Conservation (phyloP, 1,284 basidiomycete genomes). For the Takashimella koratensis region DNA sequence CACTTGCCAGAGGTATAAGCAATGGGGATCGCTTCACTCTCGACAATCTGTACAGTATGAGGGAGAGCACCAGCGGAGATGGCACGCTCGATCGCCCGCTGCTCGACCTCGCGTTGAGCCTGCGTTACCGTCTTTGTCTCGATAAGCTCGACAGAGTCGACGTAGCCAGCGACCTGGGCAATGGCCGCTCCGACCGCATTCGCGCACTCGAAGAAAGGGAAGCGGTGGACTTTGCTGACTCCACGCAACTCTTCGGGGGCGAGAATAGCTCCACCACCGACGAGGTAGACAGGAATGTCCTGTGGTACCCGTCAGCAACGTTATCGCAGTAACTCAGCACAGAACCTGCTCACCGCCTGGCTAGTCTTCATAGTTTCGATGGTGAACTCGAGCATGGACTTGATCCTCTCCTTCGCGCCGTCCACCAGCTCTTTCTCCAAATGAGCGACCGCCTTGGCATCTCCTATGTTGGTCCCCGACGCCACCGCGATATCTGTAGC, state of each 20-base stretch:
- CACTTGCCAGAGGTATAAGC: constrained; percentile 35
- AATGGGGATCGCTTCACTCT: constrained; percentile 49
- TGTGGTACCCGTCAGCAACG: too few relatives aligned
- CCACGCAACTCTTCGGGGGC: constrained; percentile 52
- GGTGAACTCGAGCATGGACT: constrained; percentile 54
- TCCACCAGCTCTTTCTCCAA: constrained; percentile 38
- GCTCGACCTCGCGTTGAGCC: constrained; percentile 47
- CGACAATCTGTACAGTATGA: constrained; percentile 51
- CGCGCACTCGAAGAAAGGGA: constrained; percentile 55
- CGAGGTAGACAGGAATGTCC: constrained; percentile 40
- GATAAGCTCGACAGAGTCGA: constrained; percentile 41
- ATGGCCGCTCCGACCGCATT: constrained; percentile 56
- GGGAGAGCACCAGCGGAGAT: constrained; percentile 53
- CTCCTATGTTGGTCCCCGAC: constrained; percentile 49
- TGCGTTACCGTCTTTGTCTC: constrained; percentile 15
- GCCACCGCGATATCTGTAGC: constrained; percentile 57
- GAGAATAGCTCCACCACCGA: constrained; percentile 38
- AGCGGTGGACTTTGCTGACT: constrained; percentile 54
- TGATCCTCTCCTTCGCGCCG: constrained; percentile 49
- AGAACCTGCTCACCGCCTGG: constrained; percentile 43
- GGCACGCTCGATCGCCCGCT: constrained; percentile 52
- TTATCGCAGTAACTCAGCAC: too few relatives aligned
- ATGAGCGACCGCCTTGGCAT: constrained; percentile 41
- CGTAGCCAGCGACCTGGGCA: constrained; percentile 35
- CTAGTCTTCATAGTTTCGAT: constrained; percentile 59